phyloP scores from a whole-genome alignment of 352 stramenopile species.

The Pythium vanterpoolii region DNA sequence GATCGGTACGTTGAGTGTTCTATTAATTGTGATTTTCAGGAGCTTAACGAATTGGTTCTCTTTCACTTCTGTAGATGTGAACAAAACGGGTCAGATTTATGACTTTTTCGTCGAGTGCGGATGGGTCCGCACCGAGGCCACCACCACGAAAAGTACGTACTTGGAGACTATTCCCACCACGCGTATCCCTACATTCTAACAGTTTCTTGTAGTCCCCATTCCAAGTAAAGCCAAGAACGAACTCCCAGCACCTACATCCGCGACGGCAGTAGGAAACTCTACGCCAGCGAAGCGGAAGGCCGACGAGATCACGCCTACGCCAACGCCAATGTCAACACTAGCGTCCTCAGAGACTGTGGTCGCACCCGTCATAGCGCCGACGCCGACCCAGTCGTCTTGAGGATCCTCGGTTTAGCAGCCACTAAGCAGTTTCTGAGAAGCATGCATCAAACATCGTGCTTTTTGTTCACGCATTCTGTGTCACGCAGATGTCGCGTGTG shows the following conservation, averaged over 20 bases:
- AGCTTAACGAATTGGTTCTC: no score
- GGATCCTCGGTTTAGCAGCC: neutral
- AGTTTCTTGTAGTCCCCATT: slow-evolving; percentile 14
- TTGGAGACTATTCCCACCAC: neutral
- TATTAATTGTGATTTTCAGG: neutral
- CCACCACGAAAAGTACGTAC: slow-evolving; percentile 48
- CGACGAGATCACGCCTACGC: slow-evolving; percentile 34
- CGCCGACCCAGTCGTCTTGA: neutral
- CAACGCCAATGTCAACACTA: neutral
- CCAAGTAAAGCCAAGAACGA: slow-evolving; percentile 15
- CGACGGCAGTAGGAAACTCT: neutral
- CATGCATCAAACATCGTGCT: no score
- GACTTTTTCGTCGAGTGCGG: slow-evolving; percentile 90
- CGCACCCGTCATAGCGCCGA: neutral
- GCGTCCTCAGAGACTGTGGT: slow-evolving; percentile 1
- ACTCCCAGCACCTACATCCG: neutral
- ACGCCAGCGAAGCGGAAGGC: slow-evolving; percentile 56
- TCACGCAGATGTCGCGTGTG: no score
- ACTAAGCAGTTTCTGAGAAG: neutral
- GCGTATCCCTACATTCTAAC: neutral
- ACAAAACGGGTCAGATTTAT: slow-evolving; percentile 84
- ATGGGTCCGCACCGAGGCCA: slow-evolving; percentile 72
- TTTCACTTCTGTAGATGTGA: slow-evolving; percentile 74
- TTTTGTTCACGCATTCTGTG: no score
- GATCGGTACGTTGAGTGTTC: slow-evolving; percentile 61